Evolutionary conservation across 169 alveolate species (phyloP).

Genomic region (Fabrea salina): DNA sequence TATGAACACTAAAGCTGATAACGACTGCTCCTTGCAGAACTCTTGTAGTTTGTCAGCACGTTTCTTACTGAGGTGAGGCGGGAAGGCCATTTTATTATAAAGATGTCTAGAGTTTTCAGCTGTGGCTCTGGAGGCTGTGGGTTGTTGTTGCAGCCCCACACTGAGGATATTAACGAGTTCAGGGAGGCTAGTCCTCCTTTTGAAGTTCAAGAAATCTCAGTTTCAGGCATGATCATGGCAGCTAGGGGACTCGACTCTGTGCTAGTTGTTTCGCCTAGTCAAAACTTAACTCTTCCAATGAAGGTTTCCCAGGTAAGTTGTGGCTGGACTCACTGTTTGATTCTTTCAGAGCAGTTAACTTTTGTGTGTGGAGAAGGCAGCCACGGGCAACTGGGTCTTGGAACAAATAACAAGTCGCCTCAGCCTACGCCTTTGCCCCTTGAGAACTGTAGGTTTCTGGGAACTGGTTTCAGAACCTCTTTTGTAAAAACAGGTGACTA

Average conservation of each 20-base stretch:
- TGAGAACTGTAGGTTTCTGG: background rate
- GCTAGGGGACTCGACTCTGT: background rate
- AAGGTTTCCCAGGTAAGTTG: background rate
- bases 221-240: background rate
- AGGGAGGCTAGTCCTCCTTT: background rate
- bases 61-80: background rate
- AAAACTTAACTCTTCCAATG: background rate
- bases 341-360: background rate
- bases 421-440: background rate
- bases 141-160: background rate
- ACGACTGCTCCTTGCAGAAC: background rate
- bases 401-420: background rate
- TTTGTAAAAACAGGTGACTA: background rate
- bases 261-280: background rate
- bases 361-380: background rate
- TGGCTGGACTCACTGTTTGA: conserved; percentile 7
- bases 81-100: conserved; percentile 17
- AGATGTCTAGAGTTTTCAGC: background rate
- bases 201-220: background rate
- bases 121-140: conserved; percentile 17
- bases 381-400: conserved; percentile 8
- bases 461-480: conserved; percentile 11
- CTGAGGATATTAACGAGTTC: background rate
- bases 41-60: conserved; percentile 20
- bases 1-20: background rate